phyloP scores from a whole-genome alignment of 2,329 filamentous ascomycete species.

The Aspergillaceae sp. region DNA sequence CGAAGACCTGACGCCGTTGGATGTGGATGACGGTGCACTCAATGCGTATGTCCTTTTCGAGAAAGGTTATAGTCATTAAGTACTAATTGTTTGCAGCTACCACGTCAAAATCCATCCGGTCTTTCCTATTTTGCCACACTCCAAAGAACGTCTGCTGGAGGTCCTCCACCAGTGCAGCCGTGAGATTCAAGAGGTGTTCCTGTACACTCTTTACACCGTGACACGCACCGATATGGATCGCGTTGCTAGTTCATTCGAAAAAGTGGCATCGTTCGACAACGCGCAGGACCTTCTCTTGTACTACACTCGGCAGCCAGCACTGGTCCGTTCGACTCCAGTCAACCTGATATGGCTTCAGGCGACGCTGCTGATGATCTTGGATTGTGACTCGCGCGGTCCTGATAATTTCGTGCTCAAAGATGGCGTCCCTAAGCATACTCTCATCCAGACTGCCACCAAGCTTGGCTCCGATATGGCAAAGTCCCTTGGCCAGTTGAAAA shows the following conservation, averaged over 20 bases:
- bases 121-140: conserved; percentile 34
- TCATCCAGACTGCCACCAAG: conserved; percentile 33
- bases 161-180: conserved; percentile 33
- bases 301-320: conserved; percentile 30
- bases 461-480: conserved; percentile 33
- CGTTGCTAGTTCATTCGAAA: conserved; percentile 24
- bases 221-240: conserved; percentile 31
- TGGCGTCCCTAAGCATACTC: conserved; percentile 30
- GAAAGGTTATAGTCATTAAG: conserved; percentile 1
- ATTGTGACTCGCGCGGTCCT: conserved; percentile 34
- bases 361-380: conserved; percentile 34
- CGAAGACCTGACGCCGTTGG: conserved; percentile 28
- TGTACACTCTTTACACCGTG: conserved; percentile 31
- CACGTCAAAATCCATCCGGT: conserved; percentile 34
- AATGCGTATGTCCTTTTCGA: conserved; percentile 24
- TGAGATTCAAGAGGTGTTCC: conserved; percentile 33
- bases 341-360: conserved; percentile 37
- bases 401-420: conserved; percentile 35
- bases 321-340: conserved; percentile 24
- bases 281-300: conserved; percentile 33
- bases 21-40: conserved; percentile 32
- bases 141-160: conserved; percentile 28
- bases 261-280: conserved; percentile 30
- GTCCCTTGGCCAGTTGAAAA: conserved; percentile 30
- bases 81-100: conserved; percentile 23